Percentiles rank a stretch among this genome's conserved stretches.
These are phyloP conservation scores for Erythrobasidium yunnanense DNA, from an alignment of 768 basidiomycete species.

Conservation along the genomic window DNA sequence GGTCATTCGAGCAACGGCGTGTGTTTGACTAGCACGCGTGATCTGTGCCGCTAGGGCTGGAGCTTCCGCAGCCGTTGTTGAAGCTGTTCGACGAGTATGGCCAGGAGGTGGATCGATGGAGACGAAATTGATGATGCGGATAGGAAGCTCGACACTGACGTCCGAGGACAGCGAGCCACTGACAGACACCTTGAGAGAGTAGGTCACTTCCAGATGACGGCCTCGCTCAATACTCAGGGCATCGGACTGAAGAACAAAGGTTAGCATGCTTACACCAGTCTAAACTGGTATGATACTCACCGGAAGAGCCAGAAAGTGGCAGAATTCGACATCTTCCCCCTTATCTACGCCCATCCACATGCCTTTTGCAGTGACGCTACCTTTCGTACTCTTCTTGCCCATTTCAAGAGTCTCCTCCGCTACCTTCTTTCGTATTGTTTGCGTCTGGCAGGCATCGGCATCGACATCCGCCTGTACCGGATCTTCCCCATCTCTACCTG, in stretches of 20 bases:
- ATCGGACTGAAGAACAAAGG: constrained; percentile 48
- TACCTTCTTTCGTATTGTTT: constrained; percentile 55
- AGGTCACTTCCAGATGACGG: constrained; percentile 64
- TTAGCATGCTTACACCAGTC: background rate
- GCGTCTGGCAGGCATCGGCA: constrained; percentile 55
- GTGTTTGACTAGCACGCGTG: too few relatives aligned
- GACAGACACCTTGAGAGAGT: constrained; percentile 57
- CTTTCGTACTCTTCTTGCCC: constrained; percentile 54
- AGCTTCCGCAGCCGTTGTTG: constrained; percentile 14
- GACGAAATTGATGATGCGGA: constrained; percentile 68
- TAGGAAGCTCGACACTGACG: constrained; percentile 59
- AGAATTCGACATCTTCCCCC: constrained; percentile 54
- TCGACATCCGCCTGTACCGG: constrained; percentile 40
- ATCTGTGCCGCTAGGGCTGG: constrained; percentile 28
- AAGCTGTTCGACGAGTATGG: constrained; percentile 22
- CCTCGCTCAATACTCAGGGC: constrained; percentile 59
- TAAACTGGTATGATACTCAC: constrained; percentile 47
- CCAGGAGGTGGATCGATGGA: constrained; percentile 70
- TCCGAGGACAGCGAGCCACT: constrained; percentile 55
- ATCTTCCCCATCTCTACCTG: constrained; percentile 24
- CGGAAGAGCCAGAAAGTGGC: constrained; percentile 60
- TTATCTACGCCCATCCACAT: constrained; percentile 78
- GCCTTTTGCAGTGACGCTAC: constrained; percentile 67
- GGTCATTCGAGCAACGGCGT: background rate
- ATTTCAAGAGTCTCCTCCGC: constrained; percentile 58